Evolutionary conservation across 768 basidiomycete genomes (phyloP), one percentile per base, ranked within the genome.

Genomic region (Dentipellis fragilis): DNA sequence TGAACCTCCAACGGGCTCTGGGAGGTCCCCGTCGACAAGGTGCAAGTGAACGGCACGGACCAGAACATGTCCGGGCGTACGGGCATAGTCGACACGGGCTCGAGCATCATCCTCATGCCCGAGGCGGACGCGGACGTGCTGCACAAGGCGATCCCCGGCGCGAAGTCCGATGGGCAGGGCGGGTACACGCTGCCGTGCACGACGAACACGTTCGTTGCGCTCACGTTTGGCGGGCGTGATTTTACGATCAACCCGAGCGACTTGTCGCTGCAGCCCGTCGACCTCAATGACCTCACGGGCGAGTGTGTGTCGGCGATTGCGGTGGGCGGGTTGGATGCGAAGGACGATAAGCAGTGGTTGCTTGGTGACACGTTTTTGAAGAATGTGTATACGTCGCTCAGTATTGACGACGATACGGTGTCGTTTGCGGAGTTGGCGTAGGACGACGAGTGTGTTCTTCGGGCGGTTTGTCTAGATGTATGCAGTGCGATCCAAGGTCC

Each of bases 291-390:
- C 39, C 65, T 70, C 3, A 87, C 87, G 35, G 75, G 78, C 59
- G 29, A 29, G 29, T 93, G 91, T 66, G 62, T 79, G 11, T 86
- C 85, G 52, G 85, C 87, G 16, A 85, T 93, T 65, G 73, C 78
- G 11, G 71, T 82, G 11, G 84, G 85, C 46, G 70, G 89, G 39
- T 83, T 80, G 42, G 79, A 77, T 56, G 69, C 73, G 11, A 76
- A 71, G 3, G 76, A 84, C 29, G 29, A 29, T 6, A 29, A 29
- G 29, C 29, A 29, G 61, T 89, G 85, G 87, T 76, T 91, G 57
- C 72, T 85, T 37, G 86, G 87, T 29, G 88, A 85, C 61, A 82
- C 83, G 23, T 88, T 87, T 73, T 70, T 87, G 64, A 88, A 88
- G 77, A 89, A 87, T 62, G 85, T 75, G 0, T 87, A 86, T 66